phyloP scores from a whole-genome alignment of 345 rosid genomes.

The Crucihimalaya himalaica region DNA sequence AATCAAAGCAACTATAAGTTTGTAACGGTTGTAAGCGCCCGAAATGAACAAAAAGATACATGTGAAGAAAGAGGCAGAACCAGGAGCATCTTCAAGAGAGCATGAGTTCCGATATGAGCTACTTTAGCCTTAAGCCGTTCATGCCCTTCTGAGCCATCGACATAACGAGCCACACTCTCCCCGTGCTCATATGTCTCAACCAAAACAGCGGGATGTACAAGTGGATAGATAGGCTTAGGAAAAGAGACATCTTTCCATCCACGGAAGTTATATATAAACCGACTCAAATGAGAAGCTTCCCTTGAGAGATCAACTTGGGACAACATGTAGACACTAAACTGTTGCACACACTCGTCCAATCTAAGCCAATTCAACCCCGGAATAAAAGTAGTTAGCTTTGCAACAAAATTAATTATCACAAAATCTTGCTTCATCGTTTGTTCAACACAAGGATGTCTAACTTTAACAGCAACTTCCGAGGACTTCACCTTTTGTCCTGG shows the following conservation, averaged over 20 bases:
- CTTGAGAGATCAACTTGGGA: conserved; percentile 99
- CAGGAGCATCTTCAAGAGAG: conserved; percentile 98
- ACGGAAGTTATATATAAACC: conserved; percentile 90
- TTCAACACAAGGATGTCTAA: conserved; percentile 97
- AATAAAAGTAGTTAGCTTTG: conserved; percentile 62
- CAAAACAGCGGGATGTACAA: conserved; percentile 95
- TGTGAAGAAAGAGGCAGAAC: conserved; percentile 43
- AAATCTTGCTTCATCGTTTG: conserved; percentile 92
- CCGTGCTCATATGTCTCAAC: conserved; percentile 96
- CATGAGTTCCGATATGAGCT: conserved; percentile 97
- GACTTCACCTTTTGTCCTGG: conserved; percentile 76
- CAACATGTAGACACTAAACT: conserved; percentile 94
- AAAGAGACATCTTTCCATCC: conserved; percentile 95
- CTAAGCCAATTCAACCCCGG: conserved; percentile 95
- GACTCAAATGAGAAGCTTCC: conserved; percentile 96
- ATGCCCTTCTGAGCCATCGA: conserved; percentile 81
- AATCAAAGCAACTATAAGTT: not conserved
- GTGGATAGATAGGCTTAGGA: conserved; percentile 93
- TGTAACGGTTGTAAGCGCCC: not conserved
- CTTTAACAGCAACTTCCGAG: conserved; percentile 89
- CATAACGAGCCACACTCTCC: conserved; percentile 79
- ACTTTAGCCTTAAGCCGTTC: conserved; percentile 65
- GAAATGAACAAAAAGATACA: not conserved
- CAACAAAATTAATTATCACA: conserved; percentile 69
- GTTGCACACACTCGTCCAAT: conserved; percentile 94